phyloP scores from a whole-genome alignment of 306 rosid genomes.

The Rubus idaeus region DNA sequence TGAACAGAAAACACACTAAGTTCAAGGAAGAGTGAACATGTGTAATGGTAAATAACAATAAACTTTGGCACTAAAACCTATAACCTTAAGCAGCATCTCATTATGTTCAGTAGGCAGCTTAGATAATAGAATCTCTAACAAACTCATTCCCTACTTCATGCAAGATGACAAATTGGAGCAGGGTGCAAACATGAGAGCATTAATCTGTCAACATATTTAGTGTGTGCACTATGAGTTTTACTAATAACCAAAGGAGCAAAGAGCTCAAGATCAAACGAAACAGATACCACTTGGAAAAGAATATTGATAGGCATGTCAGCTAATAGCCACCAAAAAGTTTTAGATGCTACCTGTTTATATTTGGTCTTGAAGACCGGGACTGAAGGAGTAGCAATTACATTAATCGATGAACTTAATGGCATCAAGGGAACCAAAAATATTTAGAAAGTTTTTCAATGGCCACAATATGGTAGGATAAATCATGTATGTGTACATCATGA shows the following conservation, averaged over 20 bases:
- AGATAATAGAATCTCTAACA: constrained; percentile 69
- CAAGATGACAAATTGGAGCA: constrained; percentile 88
- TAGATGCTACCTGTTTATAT: neutral
- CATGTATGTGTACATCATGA: neutral
- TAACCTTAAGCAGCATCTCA: constrained; percentile 63
- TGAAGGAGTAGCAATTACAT: neutral
- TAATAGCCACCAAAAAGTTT: neutral
- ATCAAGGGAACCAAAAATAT: neutral
- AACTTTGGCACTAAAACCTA: constrained; percentile 16
- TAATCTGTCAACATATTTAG: constrained; percentile 14
- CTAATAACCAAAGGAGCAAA: neutral
- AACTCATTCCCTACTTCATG: constrained; percentile 87
- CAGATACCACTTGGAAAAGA: neutral
- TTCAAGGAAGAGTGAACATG: constrained; percentile 15
- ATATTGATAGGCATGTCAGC: neutral
- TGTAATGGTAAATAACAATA: constrained; percentile 17
- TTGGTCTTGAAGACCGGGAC: neutral
- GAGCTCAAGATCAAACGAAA: neutral
- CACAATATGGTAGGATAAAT: neutral
- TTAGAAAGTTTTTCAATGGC: neutral
- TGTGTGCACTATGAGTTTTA: neutral
- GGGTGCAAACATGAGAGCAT: constrained; percentile 53
- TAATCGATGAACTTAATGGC: neutral
- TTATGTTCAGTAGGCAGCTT: constrained; percentile 76
- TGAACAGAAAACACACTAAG: neutral